A percentile compares a stretch with the other conserved stretches of the same genome.
Conservation (phyloP, 768 basidiomycete genomes). For the Pulveroboletus sp. region DNA sequence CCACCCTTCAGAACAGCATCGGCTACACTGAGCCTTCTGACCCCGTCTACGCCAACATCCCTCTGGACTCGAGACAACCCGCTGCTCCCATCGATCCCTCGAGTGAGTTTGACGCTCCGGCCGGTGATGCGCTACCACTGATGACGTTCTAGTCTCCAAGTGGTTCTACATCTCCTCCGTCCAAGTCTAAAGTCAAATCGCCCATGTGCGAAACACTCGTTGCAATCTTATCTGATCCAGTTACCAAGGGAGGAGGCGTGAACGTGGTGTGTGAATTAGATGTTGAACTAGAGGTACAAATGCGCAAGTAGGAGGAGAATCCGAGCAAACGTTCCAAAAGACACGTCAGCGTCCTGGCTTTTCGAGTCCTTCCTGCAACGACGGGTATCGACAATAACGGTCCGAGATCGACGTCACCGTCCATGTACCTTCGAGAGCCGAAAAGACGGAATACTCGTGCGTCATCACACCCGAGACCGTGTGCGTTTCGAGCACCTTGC, state of each 20-base stretch:
- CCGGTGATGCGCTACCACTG: not conserved
- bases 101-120: constrained; percentile 48
- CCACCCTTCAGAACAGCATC: constrained; percentile 61
- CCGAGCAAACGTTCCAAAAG: constrained; percentile 5
- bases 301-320: constrained; percentile 21
- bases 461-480: constrained; percentile 77
- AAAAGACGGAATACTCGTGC: constrained; percentile 85
- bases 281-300: constrained; percentile 23
- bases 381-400: constrained; percentile 84
- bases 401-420: constrained; percentile 91
- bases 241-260: not conserved
- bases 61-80: constrained; percentile 75
- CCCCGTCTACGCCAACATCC: constrained; percentile 58
- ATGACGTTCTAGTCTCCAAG: constrained; percentile 60
- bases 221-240: constrained; percentile 2
- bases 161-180: constrained; percentile 96
- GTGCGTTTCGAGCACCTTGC: constrained; percentile 86
- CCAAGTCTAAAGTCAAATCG: constrained; percentile 48
- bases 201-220: not conserved
- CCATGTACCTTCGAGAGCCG: constrained; percentile 93
- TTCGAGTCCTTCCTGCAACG: constrained; percentile 50
- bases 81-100: constrained; percentile 89
- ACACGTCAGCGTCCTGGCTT: constrained; percentile 27
- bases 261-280: constrained; percentile 2
- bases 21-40: constrained; percentile 64